Conservation (phyloP, 148 eudicot species). For the Limonium bicolor region DNA sequence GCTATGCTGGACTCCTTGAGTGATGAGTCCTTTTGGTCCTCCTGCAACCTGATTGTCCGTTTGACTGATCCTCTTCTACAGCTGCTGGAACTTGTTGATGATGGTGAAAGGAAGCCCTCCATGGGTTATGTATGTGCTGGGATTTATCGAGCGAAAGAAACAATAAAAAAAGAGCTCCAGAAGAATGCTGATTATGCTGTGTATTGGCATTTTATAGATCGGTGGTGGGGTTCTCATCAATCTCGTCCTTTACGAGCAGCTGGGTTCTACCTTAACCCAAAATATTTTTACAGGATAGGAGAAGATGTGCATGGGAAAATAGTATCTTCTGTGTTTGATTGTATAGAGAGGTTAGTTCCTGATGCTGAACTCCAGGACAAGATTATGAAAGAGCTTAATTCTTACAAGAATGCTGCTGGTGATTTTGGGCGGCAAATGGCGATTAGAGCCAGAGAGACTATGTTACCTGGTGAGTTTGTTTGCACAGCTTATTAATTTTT, state of each 20-base stretch:
- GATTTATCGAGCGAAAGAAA: conserved; percentile 66
- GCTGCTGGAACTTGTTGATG: conserved; percentile 41
- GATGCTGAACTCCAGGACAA: conserved; percentile 67
- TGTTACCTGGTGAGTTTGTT: conserved; percentile 70
- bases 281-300: conserved; percentile 57
- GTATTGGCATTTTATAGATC: conserved; percentile 83
- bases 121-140: conserved; percentile 88
- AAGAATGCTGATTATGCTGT: conserved; percentile 45
- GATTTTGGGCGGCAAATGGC: conserved; percentile 92
- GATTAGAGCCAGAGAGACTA: conserved; percentile 56
- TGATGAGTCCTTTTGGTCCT: conserved; percentile 73
- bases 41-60: conserved; percentile 39
- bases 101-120: conserved; percentile 61
- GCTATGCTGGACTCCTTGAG: conserved; percentile 54
- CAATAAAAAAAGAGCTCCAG: conserved; percentile 52
- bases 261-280: conserved; percentile 75
- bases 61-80: conserved; percentile 56
- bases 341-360: conserved; percentile 70
- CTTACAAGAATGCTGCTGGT: conserved; percentile 53
- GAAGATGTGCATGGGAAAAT: conserved; percentile 45
- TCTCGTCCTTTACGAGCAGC: conserved; percentile 78
- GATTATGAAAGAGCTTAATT: conserved; percentile 62
- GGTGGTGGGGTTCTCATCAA: conserved; percentile 57
- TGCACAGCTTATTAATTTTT: too few relatives aligned
- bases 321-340: conserved; percentile 60